Evolutionary conservation across 345 rosid species (phyloP).

Genomic region (Eucalyptus caleyi): DNA sequence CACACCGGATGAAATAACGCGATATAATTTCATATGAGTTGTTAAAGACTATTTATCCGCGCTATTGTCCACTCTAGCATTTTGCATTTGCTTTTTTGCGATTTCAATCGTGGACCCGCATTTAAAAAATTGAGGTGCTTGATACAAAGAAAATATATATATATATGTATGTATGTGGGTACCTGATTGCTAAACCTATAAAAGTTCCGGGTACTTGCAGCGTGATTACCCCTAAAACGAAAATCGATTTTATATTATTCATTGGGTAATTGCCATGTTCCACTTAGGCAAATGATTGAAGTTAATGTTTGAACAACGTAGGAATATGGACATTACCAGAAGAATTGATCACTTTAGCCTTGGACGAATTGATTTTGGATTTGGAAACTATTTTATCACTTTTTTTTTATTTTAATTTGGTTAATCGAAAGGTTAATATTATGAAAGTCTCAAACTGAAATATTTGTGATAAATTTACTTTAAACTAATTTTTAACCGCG

Average conservation of each 20-base stretch:
- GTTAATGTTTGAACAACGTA: neutral
- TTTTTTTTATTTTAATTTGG: neutral
- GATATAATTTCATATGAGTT: too few relatives aligned
- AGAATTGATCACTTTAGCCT: neutral
- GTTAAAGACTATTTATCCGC: neutral
- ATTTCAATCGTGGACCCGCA: neutral
- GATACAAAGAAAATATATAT: neutral
- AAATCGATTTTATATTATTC: neutral
- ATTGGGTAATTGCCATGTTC: neutral
- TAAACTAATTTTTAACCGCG: fast-evolving
- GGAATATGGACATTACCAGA: neutral
- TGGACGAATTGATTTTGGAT: neutral
- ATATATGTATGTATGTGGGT: too few relatives aligned
- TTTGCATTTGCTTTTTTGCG: neutral
- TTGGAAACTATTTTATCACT: neutral
- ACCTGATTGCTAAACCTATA: neutral
- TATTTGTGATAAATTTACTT: too few relatives aligned
- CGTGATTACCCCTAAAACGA: neutral
- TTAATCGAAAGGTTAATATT: neutral
- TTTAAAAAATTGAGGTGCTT: neutral
- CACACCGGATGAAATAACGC: fast-evolving
- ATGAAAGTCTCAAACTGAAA: too few relatives aligned
- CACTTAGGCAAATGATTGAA: neutral
- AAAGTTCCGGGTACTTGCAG: neutral
- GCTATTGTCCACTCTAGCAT: neutral